Evolutionary conservation across 2,329 filamentous ascomycete genomes (phyloP).

Genomic region (Alternaria triticina): DNA sequence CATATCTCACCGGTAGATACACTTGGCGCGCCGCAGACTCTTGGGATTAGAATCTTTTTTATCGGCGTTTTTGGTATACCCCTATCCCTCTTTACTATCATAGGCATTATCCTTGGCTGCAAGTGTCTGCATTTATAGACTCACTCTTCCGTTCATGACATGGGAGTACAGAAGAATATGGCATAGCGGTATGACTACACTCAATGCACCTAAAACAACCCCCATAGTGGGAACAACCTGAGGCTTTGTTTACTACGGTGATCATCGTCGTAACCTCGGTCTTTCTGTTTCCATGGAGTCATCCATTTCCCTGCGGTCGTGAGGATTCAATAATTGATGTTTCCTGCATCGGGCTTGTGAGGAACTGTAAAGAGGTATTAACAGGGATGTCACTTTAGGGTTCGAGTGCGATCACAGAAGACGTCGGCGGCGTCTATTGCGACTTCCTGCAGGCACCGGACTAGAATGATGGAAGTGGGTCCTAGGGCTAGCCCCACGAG

Average conservation of each 20-base stretch:
- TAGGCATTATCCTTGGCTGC: neutral
- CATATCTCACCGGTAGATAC: neutral
- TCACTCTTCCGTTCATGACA: neutral
- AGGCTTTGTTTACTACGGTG: neutral
- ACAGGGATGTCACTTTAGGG: neutral
- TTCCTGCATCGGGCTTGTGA: neutral
- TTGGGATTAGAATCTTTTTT: neutral
- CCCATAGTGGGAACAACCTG: neutral
- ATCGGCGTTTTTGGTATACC: slow-evolving; percentile 5
- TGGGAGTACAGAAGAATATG: neutral
- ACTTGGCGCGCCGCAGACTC: neutral
- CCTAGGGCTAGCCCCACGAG: neutral
- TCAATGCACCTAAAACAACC: neutral
- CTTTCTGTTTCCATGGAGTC: neutral
- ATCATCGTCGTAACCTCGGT: neutral
- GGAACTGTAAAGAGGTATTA: neutral
- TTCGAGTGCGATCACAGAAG: neutral
- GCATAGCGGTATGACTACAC: neutral
- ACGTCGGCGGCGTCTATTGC: neutral
- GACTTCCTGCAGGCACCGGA: neutral
- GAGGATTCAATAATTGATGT: neutral
- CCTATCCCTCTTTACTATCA: slow-evolving; percentile 10
- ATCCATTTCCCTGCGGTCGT: neutral
- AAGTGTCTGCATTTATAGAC: neutral
- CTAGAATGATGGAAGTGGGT: neutral